Conservation (phyloP, 2,329 filamentous ascomycete genomes). For the Diatrype stigma region DNA sequence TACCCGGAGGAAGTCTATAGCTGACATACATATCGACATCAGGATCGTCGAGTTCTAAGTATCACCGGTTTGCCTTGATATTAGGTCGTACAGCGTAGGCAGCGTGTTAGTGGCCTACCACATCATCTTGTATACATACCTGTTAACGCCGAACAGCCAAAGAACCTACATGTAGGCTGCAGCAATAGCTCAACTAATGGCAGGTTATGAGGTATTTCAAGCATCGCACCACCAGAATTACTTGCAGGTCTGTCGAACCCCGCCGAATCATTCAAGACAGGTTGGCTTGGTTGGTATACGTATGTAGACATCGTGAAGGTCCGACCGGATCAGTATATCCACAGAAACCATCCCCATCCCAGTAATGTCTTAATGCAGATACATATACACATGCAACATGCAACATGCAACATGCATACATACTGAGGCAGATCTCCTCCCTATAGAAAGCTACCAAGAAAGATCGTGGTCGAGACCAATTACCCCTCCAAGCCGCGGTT, state of each 20-base stretch:
- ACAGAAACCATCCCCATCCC: neutral
- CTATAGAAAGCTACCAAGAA: neutral
- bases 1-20: too few species aligned
- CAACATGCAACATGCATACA: neutral
- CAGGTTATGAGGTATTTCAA: neutral
- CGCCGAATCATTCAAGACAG: neutral
- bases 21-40: neutral
- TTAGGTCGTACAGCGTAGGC: too few species aligned
- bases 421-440: neutral
- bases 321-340: neutral
- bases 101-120: too few species aligned
- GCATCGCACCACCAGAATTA: neutral
- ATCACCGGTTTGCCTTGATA: neutral
- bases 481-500: neutral
- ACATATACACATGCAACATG: too few species aligned
- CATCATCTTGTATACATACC: too few species aligned
- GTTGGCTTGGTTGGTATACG: neutral
- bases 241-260: neutral
- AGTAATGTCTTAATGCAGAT: too few species aligned
- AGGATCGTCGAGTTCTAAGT: neutral
- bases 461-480: neutral
- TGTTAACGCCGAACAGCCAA: too few species aligned
- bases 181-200: neutral
- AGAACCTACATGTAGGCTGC: too few species aligned
- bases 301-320: neutral